A percentile compares a stretch with the other conserved stretches of the same genome.
Evolutionary conservation across 257 asterid species (phyloP).

Genomic region (Handroanthus guayacan): DNA sequence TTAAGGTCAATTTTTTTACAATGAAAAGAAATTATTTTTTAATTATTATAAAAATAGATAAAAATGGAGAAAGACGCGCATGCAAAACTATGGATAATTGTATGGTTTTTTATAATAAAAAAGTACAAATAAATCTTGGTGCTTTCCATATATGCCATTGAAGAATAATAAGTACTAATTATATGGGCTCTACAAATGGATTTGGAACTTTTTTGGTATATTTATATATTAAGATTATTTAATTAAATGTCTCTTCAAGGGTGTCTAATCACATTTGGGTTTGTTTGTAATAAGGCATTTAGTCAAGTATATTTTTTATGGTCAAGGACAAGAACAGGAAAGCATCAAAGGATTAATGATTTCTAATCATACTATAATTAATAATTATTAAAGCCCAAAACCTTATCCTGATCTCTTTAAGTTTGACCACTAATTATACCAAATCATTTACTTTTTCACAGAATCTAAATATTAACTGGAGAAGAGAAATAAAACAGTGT

Average conservation of each 20-base stretch:
- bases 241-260: neutral
- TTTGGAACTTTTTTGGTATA: neutral
- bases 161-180: neutral
- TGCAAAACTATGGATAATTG: neutral
- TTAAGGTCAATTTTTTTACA: too few species aligned
- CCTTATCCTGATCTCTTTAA: neutral
- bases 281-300: neutral
- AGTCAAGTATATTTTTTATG: neutral
- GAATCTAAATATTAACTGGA: too few species aligned
- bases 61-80: neutral
- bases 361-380: neutral
- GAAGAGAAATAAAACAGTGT: neutral
- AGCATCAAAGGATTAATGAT: slow-evolving; percentile 3
- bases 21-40: too few species aligned
- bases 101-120: neutral
- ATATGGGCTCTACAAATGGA: slow-evolving; percentile 1
- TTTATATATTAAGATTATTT: neutral
- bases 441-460: neutral
- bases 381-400: neutral
- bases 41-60: too few species aligned
- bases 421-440: slow-evolving; percentile 14
- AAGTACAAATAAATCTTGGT: neutral
- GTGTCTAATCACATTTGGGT: neutral
- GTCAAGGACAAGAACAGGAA: neutral
- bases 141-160: neutral